Evolutionary conservation across 2,329 filamentous ascomycete species (phyloP), one percentile per base, ranked within the genome.

Genomic region (Arthrobotrys sphaeroides): DNA sequence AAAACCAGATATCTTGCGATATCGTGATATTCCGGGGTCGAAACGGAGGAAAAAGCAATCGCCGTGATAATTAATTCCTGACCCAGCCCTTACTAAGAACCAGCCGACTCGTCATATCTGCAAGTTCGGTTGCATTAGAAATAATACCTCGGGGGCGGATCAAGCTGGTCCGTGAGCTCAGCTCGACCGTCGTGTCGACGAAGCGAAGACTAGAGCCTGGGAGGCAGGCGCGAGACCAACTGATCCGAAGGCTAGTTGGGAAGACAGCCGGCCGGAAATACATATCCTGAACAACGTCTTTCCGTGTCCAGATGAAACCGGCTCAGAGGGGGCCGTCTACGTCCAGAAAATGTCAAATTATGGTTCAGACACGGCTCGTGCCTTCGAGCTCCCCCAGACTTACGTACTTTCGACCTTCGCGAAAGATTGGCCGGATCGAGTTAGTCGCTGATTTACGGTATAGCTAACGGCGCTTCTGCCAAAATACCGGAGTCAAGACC

Each of bases 381-480:
- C 51, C 51, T 55, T 55, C 9, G 31, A 38, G 31, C 28, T 38
- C 31, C 51, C 51, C 51, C 31, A 55, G 51, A 55, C 20, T 55
- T 55, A 38, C 31, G 31, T 38, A 38, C 31, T 36, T 38, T 55
- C 51, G 16, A 55, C 47, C 16, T 36, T 53, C 26, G 47, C 47
- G 47, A 53, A 24, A 55, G 51, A 55, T 62, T 64, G 70, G 49
- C 70, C 70, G 70, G 70, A 74, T 74, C 31, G 28, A 67, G 69
- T 33, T 68, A 66, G 55, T 45, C 22, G 18, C 51, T 31, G 24
- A 24, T 53, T 66, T 73, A 38, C 55, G 28, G 22, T 22, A 40
- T 31, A 60, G 61, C 42, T 61, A 67, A 38, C 53, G 53, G 69
- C 61, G 53, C 66, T 73, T 73, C 61, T 40, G 42, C 43, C n/a